Evolutionary conservation across 208 protist genomes (phyloP), one percentile per base, ranked within the genome.

Genomic region (Polymyxa betae): DNA sequence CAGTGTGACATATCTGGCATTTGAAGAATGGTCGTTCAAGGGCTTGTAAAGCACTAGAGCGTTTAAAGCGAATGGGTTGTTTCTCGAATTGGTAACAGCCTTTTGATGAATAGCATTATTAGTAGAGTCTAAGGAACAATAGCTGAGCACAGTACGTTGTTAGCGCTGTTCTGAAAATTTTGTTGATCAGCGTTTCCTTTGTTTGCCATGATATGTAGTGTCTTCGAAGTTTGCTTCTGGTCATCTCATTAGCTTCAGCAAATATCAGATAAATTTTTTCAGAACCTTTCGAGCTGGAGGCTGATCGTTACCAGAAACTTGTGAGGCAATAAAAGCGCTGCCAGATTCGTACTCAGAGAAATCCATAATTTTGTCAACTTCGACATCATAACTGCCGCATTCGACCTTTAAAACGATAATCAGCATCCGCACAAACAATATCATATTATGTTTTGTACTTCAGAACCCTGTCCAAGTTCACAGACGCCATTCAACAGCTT

Each of bases 1-100:
- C n/a, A 82, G n/a, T 35, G 40, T 43, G 16, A 82, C 72, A 43
- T 82, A 82, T 35, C 72, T 35, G 40, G n/a, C 5, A 35, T 82
- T 82, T 82, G 72, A 35, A 43, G 35, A 5, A 35, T 5, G 24
- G 12, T 5, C 12, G 24, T 60, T 77, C n/a, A 41, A 1, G 54
- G 88, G 38, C 45, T 45, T 46, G n/a, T 46, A 64, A 38, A 68
- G 44, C 0, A 46, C 32, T 38, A 46, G 88, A 45, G 88, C 88
- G 5, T 38, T 68, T 32, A 64, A 38, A 12, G 88, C 88, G 20
- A 29, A 29, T 32, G 35, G 88, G 66, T 38, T 38, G 66, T 64
- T 46, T 20, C 44, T 45, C 45, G 43, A 66, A 66, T 32, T 38
- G 10, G 44, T 40, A 0, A 38, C 32, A n/a, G 88, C 45, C 88